A percentile compares a stretch with the other conserved stretches of the same genome.
Conservation (phyloP, 495 filamentous ascomycete species). For the Terfezia boudieri region DNA sequence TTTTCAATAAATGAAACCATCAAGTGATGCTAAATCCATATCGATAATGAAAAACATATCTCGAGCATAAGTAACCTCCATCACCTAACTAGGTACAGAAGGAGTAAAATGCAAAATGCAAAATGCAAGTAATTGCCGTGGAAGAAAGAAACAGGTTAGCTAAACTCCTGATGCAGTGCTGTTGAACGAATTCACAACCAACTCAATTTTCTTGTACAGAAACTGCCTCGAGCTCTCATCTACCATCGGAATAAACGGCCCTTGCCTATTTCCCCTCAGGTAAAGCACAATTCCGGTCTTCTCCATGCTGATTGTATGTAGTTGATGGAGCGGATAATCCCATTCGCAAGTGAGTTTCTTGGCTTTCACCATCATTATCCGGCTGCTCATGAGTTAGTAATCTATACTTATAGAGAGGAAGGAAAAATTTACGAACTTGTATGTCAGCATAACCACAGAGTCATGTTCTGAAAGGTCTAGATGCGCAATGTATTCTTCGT, state of each 20-base stretch:
- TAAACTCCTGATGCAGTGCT: slow-evolving; percentile 13
- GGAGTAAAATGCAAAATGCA: too few species aligned
- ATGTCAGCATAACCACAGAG: slow-evolving; percentile 88
- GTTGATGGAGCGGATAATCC: slow-evolving; percentile 86
- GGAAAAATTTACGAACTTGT: slow-evolving; percentile 21
- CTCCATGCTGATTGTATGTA: slow-evolving; percentile 94
- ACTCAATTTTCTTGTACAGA: slow-evolving; percentile 35
- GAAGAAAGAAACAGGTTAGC: too few species aligned
- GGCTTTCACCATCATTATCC: slow-evolving; percentile 74
- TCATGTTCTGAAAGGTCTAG: slow-evolving; percentile 76
- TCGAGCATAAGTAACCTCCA: too few species aligned
- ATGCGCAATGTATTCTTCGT: slow-evolving; percentile 92
- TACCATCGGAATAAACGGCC: slow-evolving; percentile 80
- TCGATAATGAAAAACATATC: too few species aligned
- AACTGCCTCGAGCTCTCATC: slow-evolving; percentile 77
- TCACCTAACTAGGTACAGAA: too few species aligned
- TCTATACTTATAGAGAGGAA: background rate
- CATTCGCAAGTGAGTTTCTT: slow-evolving; percentile 72
- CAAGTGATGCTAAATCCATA: too few species aligned
- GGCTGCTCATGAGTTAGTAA: slow-evolving; percentile 21
- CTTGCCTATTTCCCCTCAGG: slow-evolving; percentile 72
- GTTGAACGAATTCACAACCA: slow-evolving; percentile 18
- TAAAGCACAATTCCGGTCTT: slow-evolving; percentile 76
- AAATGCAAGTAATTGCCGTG: too few species aligned
- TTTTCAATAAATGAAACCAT: too few species aligned